A percentile compares a stretch with the other conserved stretches of the same genome.
Conservation (phyloP, 2,329 filamentous ascomycete genomes). For the Nothophaeocryptopus gaeumannii region DNA sequence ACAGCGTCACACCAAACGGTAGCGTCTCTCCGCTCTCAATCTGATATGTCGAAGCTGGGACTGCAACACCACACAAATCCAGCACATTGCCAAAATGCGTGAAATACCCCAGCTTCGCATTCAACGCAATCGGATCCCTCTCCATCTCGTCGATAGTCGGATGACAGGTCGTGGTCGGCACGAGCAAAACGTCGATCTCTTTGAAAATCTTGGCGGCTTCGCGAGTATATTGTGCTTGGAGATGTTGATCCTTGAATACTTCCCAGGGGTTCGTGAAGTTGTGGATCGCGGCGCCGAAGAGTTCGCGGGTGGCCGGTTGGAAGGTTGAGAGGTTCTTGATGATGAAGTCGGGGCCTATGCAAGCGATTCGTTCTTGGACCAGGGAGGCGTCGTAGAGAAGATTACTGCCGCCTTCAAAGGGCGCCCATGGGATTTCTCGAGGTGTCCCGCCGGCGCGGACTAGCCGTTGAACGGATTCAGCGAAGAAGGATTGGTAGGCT, state of each 20-base stretch:
- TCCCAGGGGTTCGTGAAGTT: slow-evolving; percentile 45
- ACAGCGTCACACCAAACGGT: slow-evolving; percentile 43
- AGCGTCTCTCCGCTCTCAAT: slow-evolving; percentile 28
- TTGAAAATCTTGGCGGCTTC: slow-evolving; percentile 43
- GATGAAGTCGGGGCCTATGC: slow-evolving; percentile 41
- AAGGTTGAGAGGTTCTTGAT: slow-evolving; percentile 38
- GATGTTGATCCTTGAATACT: slow-evolving; percentile 49
- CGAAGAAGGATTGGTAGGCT: slow-evolving; percentile 44
- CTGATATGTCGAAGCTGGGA: slow-evolving; percentile 50
- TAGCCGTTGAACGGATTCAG: slow-evolving; percentile 40
- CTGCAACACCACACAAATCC: slow-evolving; percentile 54
- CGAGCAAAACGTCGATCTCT: slow-evolving; percentile 49
- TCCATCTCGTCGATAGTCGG: slow-evolving; percentile 54
- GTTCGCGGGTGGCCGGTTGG: slow-evolving; percentile 49
- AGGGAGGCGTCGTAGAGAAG: slow-evolving; percentile 58
- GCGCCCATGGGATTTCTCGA: slow-evolving; percentile 46
- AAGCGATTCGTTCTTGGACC: slow-evolving; percentile 55
- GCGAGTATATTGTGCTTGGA: slow-evolving; percentile 45
- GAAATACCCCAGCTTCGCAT: slow-evolving; percentile 55
- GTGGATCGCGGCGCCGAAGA: slow-evolving; percentile 43
- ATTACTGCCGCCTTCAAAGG: slow-evolving; percentile 53
- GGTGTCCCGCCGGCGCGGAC: slow-evolving; percentile 44
- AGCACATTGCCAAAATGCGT: slow-evolving; percentile 62
- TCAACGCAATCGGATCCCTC: slow-evolving; percentile 53
- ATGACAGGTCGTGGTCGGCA: slow-evolving; percentile 50